Evolutionary conservation across 202 grass and related monocot species (phyloP).

Genomic region (Saccharum hybrid): DNA sequence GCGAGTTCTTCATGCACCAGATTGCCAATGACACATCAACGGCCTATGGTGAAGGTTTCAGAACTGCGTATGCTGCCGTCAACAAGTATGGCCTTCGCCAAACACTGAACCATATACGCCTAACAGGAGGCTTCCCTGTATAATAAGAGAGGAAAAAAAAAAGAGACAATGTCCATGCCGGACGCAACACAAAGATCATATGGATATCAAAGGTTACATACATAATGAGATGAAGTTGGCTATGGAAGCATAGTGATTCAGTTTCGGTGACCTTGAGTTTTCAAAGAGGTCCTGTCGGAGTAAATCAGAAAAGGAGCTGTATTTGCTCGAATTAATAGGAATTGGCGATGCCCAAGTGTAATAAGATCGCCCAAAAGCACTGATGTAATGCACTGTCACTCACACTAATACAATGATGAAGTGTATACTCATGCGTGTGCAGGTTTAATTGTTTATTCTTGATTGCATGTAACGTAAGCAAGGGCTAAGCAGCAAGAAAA

Average conservation of each 20-base stretch:
- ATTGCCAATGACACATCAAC: slow-evolving; percentile 86
- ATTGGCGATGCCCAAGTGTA: slow-evolving; percentile 19
- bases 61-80: slow-evolving; percentile 75
- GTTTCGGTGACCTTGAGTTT: slow-evolving; percentile 52
- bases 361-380: slow-evolving; percentile 37
- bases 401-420: slow-evolving; percentile 42
- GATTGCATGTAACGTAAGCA: not conserved
- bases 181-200: slow-evolving; percentile 26
- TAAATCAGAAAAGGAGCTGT: slow-evolving; percentile 47
- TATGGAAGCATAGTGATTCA: slow-evolving; percentile 5
- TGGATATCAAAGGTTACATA: slow-evolving; percentile 24
- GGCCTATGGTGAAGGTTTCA: slow-evolving; percentile 89
- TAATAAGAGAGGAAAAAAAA: slow-evolving; percentile 40
- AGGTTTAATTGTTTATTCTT: slow-evolving; percentile 11
- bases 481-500: slow-evolving; percentile 8
- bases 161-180: slow-evolving; percentile 22
- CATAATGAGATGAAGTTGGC: slow-evolving; percentile 23
- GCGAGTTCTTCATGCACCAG: slow-evolving; percentile 96
- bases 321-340: slow-evolving; percentile 51
- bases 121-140: slow-evolving; percentile 66
- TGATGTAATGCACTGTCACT: slow-evolving; percentile 34
- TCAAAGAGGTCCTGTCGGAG: slow-evolving; percentile 49
- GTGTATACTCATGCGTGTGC: slow-evolving; percentile 1
- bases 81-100: slow-evolving; percentile 78
- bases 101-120: slow-evolving; percentile 77